A percentile compares a stretch with the other conserved stretches of the same genome.
These are phyloP conservation scores for Rhizopus stolonifer DNA, from an alignment of 371 early-diverging fungal genomes.

Conservation along the genomic window DNA sequence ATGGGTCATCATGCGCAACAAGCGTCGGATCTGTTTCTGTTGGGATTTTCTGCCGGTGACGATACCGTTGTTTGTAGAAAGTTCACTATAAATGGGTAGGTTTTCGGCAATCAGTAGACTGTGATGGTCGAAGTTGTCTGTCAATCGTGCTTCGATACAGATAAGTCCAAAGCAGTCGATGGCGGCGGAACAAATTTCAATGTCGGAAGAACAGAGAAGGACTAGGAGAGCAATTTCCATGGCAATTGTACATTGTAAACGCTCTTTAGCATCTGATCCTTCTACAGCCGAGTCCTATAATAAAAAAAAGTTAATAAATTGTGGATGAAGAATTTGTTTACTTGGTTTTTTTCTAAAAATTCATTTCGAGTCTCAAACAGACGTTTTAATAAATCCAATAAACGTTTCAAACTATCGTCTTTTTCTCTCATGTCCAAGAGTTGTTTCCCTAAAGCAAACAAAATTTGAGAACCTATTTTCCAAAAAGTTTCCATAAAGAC, in stretches of 20 bases:
- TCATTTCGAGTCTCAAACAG: constrained; percentile 64
- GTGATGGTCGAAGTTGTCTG: constrained; percentile 56
- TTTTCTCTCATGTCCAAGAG: constrained; percentile 53
- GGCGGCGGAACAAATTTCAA: constrained; percentile 67
- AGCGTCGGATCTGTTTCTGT: constrained; percentile 76
- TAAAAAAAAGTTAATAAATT: constrained; percentile 7
- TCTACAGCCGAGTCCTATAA: constrained; percentile 45
- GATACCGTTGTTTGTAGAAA: constrained; percentile 58
- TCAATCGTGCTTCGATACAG: constrained; percentile 61
- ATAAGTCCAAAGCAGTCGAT: constrained; percentile 65
- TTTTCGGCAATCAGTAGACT: constrained; percentile 71
- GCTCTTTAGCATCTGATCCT: constrained; percentile 60
- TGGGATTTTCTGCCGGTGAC: constrained; percentile 74
- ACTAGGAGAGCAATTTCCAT: constrained; percentile 80
- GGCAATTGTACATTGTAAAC: constrained; percentile 69
- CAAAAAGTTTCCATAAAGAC: constrained; percentile 67
- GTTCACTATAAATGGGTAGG: constrained; percentile 68
- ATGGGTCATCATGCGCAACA: constrained; percentile 66
- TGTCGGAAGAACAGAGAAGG: constrained; percentile 73
- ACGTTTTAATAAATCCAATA: constrained; percentile 60
- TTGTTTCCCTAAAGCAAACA: constrained; percentile 55
- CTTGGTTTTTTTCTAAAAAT: constrained; percentile 53
- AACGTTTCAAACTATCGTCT: constrained; percentile 52
- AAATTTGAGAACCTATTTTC: constrained; percentile 63
- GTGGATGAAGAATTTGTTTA: constrained; percentile 4